Evolutionary conservation across 1,284 basidiomycete species (phyloP).

Genomic region (Caloboletus firmus): DNA sequence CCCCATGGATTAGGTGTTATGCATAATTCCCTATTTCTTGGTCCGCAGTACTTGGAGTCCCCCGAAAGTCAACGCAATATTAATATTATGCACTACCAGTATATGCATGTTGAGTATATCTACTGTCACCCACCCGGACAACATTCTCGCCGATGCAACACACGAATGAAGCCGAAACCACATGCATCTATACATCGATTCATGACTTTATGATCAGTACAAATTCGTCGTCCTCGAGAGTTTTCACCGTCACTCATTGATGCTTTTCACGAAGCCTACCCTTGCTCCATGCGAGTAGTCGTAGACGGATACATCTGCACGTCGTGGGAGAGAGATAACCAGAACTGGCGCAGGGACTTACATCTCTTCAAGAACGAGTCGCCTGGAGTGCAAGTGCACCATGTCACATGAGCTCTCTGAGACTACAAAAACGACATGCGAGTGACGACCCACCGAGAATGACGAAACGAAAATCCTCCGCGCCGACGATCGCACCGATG

Average conservation of each 20-base stretch:
- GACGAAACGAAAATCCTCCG: slow-evolving; percentile 36
- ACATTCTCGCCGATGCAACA: background rate
- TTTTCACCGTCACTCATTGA: slow-evolving; percentile 39
- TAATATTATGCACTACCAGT: too few relatives aligned
- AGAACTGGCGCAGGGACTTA: slow-evolving; percentile 33
- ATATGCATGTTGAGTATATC: too few relatives aligned
- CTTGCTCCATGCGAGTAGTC: slow-evolving; percentile 56
- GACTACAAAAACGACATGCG: background rate
- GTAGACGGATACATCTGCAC: slow-evolving; percentile 56
- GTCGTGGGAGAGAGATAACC: background rate
- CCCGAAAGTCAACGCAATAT: too few relatives aligned
- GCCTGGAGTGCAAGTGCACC: slow-evolving; percentile 30
- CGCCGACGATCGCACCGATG: slow-evolving; percentile 65
- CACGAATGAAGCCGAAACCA: background rate
- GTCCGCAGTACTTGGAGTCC: too few relatives aligned
- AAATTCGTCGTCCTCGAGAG: background rate
- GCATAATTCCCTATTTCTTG: too few relatives aligned
- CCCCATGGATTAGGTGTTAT: too few relatives aligned
- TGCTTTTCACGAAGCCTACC: slow-evolving; percentile 60
- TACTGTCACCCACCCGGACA: background rate
- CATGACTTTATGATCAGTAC: background rate
- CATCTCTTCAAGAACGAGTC: slow-evolving; percentile 74
- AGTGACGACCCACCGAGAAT: slow-evolving; percentile 12
- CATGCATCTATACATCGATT: background rate
- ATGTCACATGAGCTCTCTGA: background rate